Evolutionary conservation across 345 rosid species (phyloP).

Genomic region (Gossypium ekmanianum): DNA sequence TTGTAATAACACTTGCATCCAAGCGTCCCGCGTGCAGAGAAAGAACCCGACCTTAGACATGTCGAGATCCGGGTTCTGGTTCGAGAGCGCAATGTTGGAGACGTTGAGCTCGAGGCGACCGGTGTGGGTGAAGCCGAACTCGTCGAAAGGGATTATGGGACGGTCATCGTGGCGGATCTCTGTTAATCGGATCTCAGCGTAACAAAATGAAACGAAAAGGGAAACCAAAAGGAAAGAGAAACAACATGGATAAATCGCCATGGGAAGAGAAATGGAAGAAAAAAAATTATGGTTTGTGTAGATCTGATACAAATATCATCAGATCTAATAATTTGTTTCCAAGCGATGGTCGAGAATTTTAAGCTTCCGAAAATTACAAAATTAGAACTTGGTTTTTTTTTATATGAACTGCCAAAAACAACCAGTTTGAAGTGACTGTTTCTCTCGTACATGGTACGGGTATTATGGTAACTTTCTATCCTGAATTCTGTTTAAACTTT

Average conservation of each 20-base stretch:
- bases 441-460: too few relatives aligned
- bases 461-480: too few relatives aligned
- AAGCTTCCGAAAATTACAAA: background rate
- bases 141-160: constrained; percentile 69
- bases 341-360: background rate
- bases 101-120: constrained; percentile 81
- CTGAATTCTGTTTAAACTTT: too few relatives aligned
- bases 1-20: constrained; percentile 74
- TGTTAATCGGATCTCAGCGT: constrained; percentile 63
- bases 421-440: background rate
- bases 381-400: background rate
- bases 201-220: constrained; percentile 28
- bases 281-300: background rate
- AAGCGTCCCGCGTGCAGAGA: constrained; percentile 83
- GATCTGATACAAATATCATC: background rate
- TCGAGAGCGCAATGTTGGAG: constrained; percentile 47
- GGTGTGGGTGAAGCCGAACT: constrained; percentile 82
- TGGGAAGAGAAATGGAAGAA: constrained; percentile 16
- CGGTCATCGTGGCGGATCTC: constrained; percentile 77
- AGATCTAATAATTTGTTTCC: constrained; percentile 4
- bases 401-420: background rate
- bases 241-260: constrained; percentile 33
- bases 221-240: constrained; percentile 19
- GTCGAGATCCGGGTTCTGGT: constrained; percentile 55
- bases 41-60: constrained; percentile 77